A percentile compares a stretch with the other conserved stretches of the same genome.
Conservation (phyloP, 768 basidiomycete genomes). For the Kwoniella botswanensis region DNA sequence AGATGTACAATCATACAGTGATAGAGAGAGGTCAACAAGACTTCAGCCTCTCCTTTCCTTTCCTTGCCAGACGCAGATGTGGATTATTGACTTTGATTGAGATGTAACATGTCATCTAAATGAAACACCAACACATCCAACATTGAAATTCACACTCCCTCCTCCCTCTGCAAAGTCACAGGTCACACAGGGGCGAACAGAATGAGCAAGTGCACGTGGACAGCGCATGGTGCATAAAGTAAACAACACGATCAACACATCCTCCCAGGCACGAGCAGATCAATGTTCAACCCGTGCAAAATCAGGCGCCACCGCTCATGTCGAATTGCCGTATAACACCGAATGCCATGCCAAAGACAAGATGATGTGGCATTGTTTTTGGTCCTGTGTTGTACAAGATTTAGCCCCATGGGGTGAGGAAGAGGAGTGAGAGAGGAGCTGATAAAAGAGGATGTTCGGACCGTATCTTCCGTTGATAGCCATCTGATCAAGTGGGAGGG, state of each 20-base stretch:
- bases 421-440: background rate
- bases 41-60: background rate
- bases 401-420: background rate
- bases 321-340: background rate
- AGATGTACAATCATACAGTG: background rate
- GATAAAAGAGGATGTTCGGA: background rate
- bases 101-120: background rate
- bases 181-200: conserved; percentile 1
- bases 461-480: background rate
- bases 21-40: background rate
- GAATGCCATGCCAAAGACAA: background rate
- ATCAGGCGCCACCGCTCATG: conserved; percentile 1
- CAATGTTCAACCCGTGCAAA: background rate
- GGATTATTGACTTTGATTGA: background rate
- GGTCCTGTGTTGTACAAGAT: background rate
- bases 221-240: conserved; percentile 8
- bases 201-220: background rate
- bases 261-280: background rate
- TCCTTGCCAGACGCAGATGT: too few relatives aligned
- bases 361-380: background rate
- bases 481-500: too few relatives aligned
- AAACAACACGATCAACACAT: conserved; percentile 12
- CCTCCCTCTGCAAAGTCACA: too few relatives aligned
- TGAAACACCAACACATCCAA: conserved; percentile 4
- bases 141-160: background rate